Evolutionary conservation across 1,284 basidiomycete genomes (phyloP).

Genomic region (Hemileia vastatrix): DNA sequence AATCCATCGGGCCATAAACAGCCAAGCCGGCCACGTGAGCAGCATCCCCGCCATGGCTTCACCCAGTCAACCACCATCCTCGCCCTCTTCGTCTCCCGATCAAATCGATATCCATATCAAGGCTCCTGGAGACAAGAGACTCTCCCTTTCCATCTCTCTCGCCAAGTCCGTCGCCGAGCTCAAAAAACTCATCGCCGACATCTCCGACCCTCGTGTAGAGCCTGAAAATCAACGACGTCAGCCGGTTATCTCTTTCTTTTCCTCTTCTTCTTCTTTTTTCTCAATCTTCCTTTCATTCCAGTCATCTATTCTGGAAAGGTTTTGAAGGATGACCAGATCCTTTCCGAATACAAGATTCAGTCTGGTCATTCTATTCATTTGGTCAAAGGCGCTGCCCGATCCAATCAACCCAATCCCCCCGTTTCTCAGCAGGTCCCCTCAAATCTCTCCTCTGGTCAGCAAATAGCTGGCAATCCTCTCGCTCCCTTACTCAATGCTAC

Average conservation of each 20-base stretch:
- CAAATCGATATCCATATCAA: slow-evolving; percentile 35
- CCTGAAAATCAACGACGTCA: slow-evolving; percentile 48
- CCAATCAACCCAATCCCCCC: slow-evolving; percentile 49
- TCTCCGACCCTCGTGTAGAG: slow-evolving; percentile 54
- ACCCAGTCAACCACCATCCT: not conserved
- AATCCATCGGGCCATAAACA: too few relatives aligned
- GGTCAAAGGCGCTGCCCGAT: slow-evolving; percentile 71
- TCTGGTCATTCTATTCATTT: slow-evolving; percentile 45
- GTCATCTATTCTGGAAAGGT: slow-evolving; percentile 44
- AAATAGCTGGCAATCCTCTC: slow-evolving; percentile 41
- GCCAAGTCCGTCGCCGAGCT: slow-evolving; percentile 64
- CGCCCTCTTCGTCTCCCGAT: not conserved
- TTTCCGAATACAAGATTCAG: slow-evolving; percentile 80
- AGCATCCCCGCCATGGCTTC: not conserved
- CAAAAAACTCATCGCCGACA: slow-evolving; percentile 69
- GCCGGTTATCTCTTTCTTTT: not conserved
- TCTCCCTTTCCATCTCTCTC: slow-evolving; percentile 66
- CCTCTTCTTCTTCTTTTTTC: not conserved
- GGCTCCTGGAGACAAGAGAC: slow-evolving; percentile 50
- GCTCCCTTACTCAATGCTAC: slow-evolving; percentile 43
- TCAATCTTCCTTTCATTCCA: not conserved
- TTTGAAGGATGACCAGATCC: slow-evolving; percentile 65
- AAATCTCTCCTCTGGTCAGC: slow-evolving; percentile 42
- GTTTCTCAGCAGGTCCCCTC: slow-evolving; percentile 67
- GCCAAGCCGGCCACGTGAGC: too few relatives aligned